Conservation (phyloP, 257 asterid species). For the Ophiorrhiza pumila region DNA sequence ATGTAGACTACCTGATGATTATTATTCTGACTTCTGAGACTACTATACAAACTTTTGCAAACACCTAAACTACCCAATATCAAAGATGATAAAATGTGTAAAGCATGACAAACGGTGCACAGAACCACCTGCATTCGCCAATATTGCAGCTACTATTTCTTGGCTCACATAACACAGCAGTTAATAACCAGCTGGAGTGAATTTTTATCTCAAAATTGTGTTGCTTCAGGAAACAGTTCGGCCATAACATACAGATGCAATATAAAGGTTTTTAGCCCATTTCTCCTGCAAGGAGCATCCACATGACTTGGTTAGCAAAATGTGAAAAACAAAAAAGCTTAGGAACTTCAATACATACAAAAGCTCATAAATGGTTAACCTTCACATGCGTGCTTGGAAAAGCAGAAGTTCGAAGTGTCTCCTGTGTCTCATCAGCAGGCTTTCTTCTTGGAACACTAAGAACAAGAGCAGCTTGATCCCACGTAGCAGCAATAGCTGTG, state of each 20-base stretch:
- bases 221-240: slow-evolving; percentile 65
- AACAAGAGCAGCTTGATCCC: slow-evolving; percentile 62
- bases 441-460: slow-evolving; percentile 63
- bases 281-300: slow-evolving; percentile 51
- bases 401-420: slow-evolving; percentile 82
- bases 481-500: slow-evolving; percentile 64
- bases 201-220: slow-evolving; percentile 17
- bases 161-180: slow-evolving; percentile 8
- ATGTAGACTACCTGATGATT: slow-evolving; percentile 15
- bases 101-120: slow-evolving; percentile 10
- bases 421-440: slow-evolving; percentile 76
- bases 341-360: background rate
- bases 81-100: slow-evolving; percentile 14
- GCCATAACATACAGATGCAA: slow-evolving; percentile 78
- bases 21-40: slow-evolving; percentile 19
- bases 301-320: background rate
- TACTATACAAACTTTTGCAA: slow-evolving; percentile 27
- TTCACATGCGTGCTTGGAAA: slow-evolving; percentile 78
- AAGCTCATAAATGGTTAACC: slow-evolving; percentile 31
- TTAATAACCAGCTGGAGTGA: slow-evolving; percentile 5
- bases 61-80: slow-evolving; percentile 19
- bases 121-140: background rate
- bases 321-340: background rate
- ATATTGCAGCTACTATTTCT: background rate
- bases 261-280: slow-evolving; percentile 78